Base-by-base conservation (phyloP, 148 eudicot species). In the Rhododendron kiyosumense region DNA sequence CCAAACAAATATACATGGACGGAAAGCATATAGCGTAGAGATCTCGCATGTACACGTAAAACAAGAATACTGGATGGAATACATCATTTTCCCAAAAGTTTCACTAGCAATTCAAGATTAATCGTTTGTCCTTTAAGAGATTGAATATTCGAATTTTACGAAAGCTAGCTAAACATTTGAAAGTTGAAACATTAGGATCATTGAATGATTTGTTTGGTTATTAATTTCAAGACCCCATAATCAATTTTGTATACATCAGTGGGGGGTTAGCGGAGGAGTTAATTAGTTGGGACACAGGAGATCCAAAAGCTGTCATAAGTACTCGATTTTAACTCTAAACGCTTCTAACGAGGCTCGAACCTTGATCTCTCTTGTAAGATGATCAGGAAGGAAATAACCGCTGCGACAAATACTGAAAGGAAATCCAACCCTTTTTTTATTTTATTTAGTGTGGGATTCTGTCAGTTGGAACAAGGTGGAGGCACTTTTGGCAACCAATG, bases 181-280 rank as follows among this genome's bases (percentile, higher is more conserved):
- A 18, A 18, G n/a, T 18, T 57, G 7, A 20, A 18, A 18, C 9
- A 20, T 57, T 18, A 3, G 0, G 8, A 1, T 0, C 20, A 59
- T 1, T 22, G 0, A 1, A 59, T 3, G 0, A 22, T 57, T 57
- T 57, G 0, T 18, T 0, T 2, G 0, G 8, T 5, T 24, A 1
- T 18, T 57, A 18, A 57, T 18, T 5, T 57, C 8, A 57, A 1
- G 7, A 20, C 1, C 63, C 22, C 24, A 5, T 15, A 18, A 20
- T 57, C 4, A 57, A 41, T 41, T 41, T 41, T 41, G 43, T 41
- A 41, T 41, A 41, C 7, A 41, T 41, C 7, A 41, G 0, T 41
- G 1, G 1, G 7, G 0, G 43, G 7, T 41, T 41, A 41, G 7
- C 43, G 7, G 43, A 41, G 1, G 1, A 41, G 7, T 41, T 41